Evolutionary conservation across 495 filamentous ascomycete species (phyloP).

Genomic region (Xylaria telfairii): DNA sequence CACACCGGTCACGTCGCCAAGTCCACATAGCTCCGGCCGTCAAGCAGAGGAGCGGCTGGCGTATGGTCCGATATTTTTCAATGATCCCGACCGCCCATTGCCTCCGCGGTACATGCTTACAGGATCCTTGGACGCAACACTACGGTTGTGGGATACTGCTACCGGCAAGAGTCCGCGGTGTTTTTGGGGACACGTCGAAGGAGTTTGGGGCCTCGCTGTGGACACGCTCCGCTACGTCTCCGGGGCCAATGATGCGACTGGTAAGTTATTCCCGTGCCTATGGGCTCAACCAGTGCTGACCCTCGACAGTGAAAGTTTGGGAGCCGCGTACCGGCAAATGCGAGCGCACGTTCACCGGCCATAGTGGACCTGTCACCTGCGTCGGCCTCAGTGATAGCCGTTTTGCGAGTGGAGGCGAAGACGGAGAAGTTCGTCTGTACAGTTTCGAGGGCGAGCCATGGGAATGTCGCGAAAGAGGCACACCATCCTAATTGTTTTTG

Average conservation of each 20-base stretch:
- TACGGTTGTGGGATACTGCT: constrained; percentile 90
- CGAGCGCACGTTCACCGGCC: constrained; percentile 88
- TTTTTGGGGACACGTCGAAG: constrained; percentile 95
- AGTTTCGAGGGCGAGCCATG: constrained; percentile 68
- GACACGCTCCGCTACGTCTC: constrained; percentile 89
- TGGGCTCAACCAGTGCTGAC: constrained; percentile 16
- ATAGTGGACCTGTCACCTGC: constrained; percentile 88
- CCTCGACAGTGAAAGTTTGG: constrained; percentile 74
- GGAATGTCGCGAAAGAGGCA: constrained; percentile 43
- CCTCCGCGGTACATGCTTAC: constrained; percentile 92
- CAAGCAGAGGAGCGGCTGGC: constrained; percentile 53
- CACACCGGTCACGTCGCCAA: constrained; percentile 37
- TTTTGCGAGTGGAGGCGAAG: constrained; percentile 90
- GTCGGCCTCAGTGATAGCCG: constrained; percentile 86
- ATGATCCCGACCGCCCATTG: constrained; percentile 62
- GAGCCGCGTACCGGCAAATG: constrained; percentile 89
- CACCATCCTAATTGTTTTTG: constrained; percentile 35
- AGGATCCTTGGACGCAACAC: constrained; percentile 85
- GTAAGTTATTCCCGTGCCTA: constrained; percentile 42
- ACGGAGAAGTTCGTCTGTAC: constrained; percentile 87
- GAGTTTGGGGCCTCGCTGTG: constrained; percentile 91
- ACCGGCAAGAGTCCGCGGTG: constrained; percentile 83
- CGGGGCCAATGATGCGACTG: constrained; percentile 90
- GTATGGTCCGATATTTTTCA: constrained; percentile 64
- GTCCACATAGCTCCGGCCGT: constrained; percentile 26